A percentile compares a stretch with the other conserved stretches of the same genome.
Conservation (phyloP, 306 rosid genomes). For the Prunus mira region DNA sequence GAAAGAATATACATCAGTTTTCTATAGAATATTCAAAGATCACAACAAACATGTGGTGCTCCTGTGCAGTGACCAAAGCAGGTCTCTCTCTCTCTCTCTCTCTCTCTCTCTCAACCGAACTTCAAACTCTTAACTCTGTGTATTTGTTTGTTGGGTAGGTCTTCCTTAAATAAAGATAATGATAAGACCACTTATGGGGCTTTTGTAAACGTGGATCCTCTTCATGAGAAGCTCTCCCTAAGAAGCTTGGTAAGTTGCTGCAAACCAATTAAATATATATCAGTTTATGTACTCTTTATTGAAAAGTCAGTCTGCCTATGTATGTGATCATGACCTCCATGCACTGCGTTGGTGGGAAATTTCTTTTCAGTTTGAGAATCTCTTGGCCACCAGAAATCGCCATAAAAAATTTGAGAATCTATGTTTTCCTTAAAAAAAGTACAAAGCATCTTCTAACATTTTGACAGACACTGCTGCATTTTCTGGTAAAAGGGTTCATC, state of each 20-base stretch:
- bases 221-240: constrained; percentile 46
- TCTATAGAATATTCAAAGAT: constrained; percentile 57
- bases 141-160: constrained; percentile 27
- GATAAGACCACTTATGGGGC: constrained; percentile 63
- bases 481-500: too few species aligned
- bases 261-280: background rate
- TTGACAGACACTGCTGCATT: background rate
- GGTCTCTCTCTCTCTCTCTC: constrained; percentile 29
- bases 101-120: background rate
- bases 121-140: background rate
- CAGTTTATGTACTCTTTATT: background rate
- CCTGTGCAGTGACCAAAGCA: constrained; percentile 74
- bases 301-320: background rate
- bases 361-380: background rate
- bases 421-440: too few species aligned
- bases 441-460: too few species aligned
- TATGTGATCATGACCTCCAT: background rate
- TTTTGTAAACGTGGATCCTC: constrained; percentile 63
- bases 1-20: constrained; percentile 70
- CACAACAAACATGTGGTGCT: constrained; percentile 49
- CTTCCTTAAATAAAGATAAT: constrained; percentile 58
- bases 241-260: constrained; percentile 67
- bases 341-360: background rate
- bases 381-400: background rate
- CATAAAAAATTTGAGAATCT: background rate